A percentile compares a stretch with the other conserved stretches of the same genome.
These are phyloP conservation scores for Platanus orientalis DNA, from an alignment of 164 flowering plant genomes.

Conservation along the genomic window DNA sequence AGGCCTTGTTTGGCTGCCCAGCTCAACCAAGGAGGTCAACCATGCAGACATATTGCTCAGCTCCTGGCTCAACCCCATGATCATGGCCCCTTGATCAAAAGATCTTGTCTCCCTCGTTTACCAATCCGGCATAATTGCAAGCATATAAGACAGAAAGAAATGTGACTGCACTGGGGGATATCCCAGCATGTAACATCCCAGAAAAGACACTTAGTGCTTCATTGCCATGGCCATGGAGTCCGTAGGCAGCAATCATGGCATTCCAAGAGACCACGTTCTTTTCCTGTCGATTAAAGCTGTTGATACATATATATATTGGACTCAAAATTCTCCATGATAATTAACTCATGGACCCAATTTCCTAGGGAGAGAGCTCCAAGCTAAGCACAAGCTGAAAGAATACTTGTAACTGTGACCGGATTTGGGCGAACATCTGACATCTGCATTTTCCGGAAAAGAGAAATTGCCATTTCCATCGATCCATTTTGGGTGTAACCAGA, in stretches of 20 bases:
- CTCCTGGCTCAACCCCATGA: constrained; percentile 47
- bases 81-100: constrained; percentile 56
- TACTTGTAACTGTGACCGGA: constrained; percentile 70
- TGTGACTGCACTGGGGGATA: constrained; percentile 55
- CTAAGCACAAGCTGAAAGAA: constrained; percentile 94
- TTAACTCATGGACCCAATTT: constrained; percentile 74
- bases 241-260: constrained; percentile 87
- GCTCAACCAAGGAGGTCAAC: constrained; percentile 85
- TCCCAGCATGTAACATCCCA: constrained; percentile 46
- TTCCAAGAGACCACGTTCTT: constrained; percentile 75
- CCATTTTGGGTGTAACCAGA: too few relatives aligned
- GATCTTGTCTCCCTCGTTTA: constrained; percentile 57
- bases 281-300: constrained; percentile 77
- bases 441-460: constrained; percentile 76
- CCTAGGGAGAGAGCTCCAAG: constrained; percentile 75
- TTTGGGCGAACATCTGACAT: constrained; percentile 51
- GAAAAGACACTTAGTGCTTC: constrained; percentile 57
- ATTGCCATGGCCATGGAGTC: constrained; percentile 79
- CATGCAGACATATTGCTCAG: constrained; percentile 80
- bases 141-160: constrained; percentile 64
- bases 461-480: constrained; percentile 64
- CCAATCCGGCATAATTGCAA: constrained; percentile 93
- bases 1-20: constrained; percentile 63
- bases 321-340: constrained; percentile 46
- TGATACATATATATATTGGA: constrained; percentile 59